Evolutionary conservation across 2,329 filamentous ascomycete genomes (phyloP).

Genomic region (Scytalidium sp.): DNA sequence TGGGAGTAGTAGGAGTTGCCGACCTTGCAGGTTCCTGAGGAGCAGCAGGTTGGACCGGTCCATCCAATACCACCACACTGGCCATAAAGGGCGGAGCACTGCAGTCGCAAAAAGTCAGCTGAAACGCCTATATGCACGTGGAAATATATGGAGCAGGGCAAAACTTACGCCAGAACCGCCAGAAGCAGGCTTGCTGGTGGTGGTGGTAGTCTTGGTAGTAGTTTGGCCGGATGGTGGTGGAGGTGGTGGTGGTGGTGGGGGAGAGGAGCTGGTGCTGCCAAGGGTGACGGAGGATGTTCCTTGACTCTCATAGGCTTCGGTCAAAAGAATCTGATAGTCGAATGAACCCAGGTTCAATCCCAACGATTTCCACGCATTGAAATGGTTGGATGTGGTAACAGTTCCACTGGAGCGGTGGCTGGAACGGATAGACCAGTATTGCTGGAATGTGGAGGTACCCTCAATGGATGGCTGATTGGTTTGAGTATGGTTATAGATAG

Average conservation of each 20-base stretch:
- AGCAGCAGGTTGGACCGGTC: constrained; percentile 14
- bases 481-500: constrained; percentile 27
- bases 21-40: constrained; percentile 12
- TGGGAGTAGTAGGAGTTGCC: constrained; percentile 16
- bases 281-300: constrained; percentile 45
- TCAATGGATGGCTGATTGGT: constrained; percentile 2
- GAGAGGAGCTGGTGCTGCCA: too few relatives aligned
- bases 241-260: too few relatives aligned
- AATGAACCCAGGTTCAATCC: constrained; percentile 42
- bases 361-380: constrained; percentile 46
- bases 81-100: constrained; percentile 14
- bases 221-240: too few relatives aligned
- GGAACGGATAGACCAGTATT: constrained; percentile 50
- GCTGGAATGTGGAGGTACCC: constrained; percentile 46
- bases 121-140: too few relatives aligned
- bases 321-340: constrained; percentile 52
- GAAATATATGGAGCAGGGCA: too few relatives aligned
- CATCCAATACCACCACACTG: constrained; percentile 18
- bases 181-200: too few relatives aligned
- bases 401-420: constrained; percentile 47
- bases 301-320: constrained; percentile 50
- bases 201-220: too few relatives aligned
- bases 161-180: too few relatives aligned
- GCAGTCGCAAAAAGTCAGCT: too few relatives aligned
- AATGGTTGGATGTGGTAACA: constrained; percentile 46